phyloP scores from a whole-genome alignment of 2,329 filamentous ascomycete genomes.

The Aspergillus chevalieri region DNA sequence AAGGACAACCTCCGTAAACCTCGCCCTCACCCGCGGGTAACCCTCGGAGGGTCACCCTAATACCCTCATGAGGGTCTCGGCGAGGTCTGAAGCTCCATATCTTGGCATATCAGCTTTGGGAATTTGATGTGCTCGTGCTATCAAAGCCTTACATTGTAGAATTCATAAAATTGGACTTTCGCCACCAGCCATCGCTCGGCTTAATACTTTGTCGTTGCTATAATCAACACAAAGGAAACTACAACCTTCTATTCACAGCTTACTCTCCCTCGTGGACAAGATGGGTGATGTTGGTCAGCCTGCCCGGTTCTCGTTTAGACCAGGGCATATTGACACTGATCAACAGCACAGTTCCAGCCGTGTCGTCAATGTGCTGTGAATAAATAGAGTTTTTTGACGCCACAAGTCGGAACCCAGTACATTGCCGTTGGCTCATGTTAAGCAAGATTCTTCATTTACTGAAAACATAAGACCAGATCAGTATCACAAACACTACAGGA shows the following conservation, averaged over 20 bases:
- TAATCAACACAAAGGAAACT: not conserved
- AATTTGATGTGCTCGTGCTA: not conserved
- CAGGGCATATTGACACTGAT: not conserved
- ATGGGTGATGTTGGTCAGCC: not conserved
- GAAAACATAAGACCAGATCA: not conserved
- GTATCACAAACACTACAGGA: not conserved
- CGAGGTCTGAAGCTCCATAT: not conserved
- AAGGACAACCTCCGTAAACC: not conserved
- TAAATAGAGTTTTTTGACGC: not conserved
- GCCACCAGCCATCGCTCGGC: not conserved
- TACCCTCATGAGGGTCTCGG: too few relatives aligned
- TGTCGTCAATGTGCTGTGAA: not conserved
- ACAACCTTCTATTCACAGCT: not conserved
- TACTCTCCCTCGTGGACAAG: not conserved
- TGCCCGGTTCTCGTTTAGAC: not conserved
- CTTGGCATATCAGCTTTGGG: not conserved
- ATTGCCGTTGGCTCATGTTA: not conserved
- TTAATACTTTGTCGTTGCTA: not conserved
- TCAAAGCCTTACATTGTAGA: slow-evolving; percentile 1
- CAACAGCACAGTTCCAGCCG: not conserved
- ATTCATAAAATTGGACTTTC: not conserved
- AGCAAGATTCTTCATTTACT: not conserved
- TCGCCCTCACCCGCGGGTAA: too few relatives aligned
- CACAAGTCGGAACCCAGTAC: not conserved
- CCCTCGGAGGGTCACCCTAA: too few relatives aligned